phyloP scores from a whole-genome alignment of 139 green algal genomes.

The Chlamydomonas sphaeroides region DNA sequence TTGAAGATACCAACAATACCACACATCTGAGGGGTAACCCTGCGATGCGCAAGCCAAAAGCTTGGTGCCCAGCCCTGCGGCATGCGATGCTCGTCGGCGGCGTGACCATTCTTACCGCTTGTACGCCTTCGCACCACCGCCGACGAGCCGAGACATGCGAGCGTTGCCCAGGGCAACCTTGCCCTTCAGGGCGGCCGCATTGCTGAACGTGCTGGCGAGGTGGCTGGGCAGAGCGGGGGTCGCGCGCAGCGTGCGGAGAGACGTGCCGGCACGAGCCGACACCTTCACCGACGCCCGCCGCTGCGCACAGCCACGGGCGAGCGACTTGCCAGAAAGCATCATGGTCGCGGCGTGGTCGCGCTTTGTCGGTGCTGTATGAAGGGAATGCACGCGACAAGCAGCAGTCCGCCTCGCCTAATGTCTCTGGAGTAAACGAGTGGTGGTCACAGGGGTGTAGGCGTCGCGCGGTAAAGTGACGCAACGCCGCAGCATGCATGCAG shows the following conservation, averaged over 20 bases:
- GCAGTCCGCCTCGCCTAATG: too few relatives aligned
- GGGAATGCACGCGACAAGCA: too few relatives aligned
- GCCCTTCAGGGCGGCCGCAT: slow-evolving; percentile 34
- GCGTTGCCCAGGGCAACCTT: slow-evolving; percentile 10
- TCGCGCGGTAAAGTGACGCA: too few relatives aligned
- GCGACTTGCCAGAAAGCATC: slow-evolving; percentile 13
- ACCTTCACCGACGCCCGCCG: slow-evolving; percentile 23
- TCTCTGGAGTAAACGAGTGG: too few relatives aligned
- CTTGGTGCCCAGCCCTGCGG: background rate
- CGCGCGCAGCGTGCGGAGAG: background rate
- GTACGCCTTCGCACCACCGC: slow-evolving; percentile 26
- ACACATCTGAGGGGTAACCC: slow-evolving; percentile 77
- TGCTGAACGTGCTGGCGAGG: slow-evolving; percentile 35
- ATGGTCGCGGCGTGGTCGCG: background rate
- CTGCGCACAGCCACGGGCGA: slow-evolving; percentile 7
- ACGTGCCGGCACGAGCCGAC: slow-evolving; percentile 20
- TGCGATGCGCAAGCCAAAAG: slow-evolving; percentile 10
- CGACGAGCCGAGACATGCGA: slow-evolving; percentile 23
- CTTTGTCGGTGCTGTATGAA: background rate
- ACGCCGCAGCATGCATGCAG: too few relatives aligned
- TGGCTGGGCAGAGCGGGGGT: slow-evolving; percentile 14
- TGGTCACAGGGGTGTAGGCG: too few relatives aligned
- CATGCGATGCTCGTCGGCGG: background rate
- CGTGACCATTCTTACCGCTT: slow-evolving; percentile 25
- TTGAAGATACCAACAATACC: slow-evolving; percentile 96